Conservation (phyloP, 495 filamentous ascomycete genomes). For the Penicillium daleae region DNA sequence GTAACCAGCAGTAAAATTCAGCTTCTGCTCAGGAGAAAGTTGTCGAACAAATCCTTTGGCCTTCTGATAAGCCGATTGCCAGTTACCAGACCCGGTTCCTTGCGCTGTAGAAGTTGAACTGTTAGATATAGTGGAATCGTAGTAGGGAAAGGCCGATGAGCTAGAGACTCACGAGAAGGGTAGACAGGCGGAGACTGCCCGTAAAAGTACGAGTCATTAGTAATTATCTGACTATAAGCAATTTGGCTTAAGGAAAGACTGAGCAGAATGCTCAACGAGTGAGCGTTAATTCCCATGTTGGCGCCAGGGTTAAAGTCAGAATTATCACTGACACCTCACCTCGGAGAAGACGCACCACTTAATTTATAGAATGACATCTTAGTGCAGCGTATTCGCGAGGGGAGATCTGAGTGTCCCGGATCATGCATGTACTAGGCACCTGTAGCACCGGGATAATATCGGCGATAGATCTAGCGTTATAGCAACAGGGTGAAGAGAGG, state of each 20-base stretch:
- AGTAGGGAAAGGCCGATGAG: too few species aligned
- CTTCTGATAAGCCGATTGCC: slow-evolving; percentile 52
- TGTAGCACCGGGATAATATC: background rate
- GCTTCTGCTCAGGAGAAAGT: slow-evolving; percentile 63
- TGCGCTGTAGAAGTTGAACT: too few species aligned
- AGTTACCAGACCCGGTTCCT: slow-evolving; percentile 58
- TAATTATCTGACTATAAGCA: slow-evolving; percentile 23
- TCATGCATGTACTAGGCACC: background rate
- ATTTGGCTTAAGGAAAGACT: slow-evolving; percentile 4
- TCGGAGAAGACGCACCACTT: background rate
- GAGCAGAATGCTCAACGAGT: slow-evolving; percentile 10
- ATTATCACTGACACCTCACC: background rate
- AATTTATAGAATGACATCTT: slow-evolving; percentile 7
- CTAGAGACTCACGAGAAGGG: background rate
- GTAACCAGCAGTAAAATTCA: slow-evolving; percentile 49
- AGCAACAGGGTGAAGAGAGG: background rate
- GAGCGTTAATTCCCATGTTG: slow-evolving; percentile 7
- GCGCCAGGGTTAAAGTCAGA: background rate
- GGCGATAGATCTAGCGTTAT: background rate
- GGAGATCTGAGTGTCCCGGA: background rate
- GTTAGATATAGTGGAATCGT: too few species aligned
- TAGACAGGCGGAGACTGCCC: slow-evolving; percentile 30
- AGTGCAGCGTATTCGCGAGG: background rate
- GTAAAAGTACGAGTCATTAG: slow-evolving; percentile 49
- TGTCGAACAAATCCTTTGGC: slow-evolving; percentile 57